Evolutionary conservation across 129 eudicot genomes (phyloP), one percentile per base, ranked within the genome.

Genomic region (Gnaphalium uliginosum): DNA sequence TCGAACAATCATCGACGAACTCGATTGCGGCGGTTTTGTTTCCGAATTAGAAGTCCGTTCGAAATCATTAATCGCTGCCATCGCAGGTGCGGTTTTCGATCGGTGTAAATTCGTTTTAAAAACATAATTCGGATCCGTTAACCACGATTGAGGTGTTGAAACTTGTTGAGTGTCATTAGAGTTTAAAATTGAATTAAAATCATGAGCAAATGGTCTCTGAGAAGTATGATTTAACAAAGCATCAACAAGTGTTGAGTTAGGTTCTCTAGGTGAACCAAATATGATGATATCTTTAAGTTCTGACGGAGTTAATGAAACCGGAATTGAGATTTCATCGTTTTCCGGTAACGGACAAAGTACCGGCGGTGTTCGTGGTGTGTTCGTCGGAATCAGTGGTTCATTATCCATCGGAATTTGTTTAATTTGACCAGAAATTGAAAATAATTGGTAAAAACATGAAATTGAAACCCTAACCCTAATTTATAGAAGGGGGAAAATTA

Each of bases 51-150:
- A 3, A 10, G 73, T 73, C n/a, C 67, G 78, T 5, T 84, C 50
- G 10, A 86, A 25, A 72, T 90, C 97, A 63, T 90, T 90, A 58
- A 93, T 86, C 6, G 78, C 90, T 27, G 97, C 98, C 97, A 93
- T 86, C 6, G 98, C 98, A 17, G 98, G 98, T 2, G 98, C 98
- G 13, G 98, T 93, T 77, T 88, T 93, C 11, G 97, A 90, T 61
- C 98, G 75, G 54, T 90, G 98, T n/a, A 93, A 86, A 69, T 88
- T 88, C 11, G 81, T 76, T 56, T 85, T 93, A 66, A 69, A 61
- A 13, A 81, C 65, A 59, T 77, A 86, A 85, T 82, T 85, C 33
- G 91, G 97, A 66, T 85, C 97, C 25, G 50, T 15, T 61, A 90
- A 59, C 97, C 98, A 90, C 4, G 89, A 77, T 22, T 58, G 81